Percentiles rank a stretch among this genome's conserved stretches.
phyloP scores from a whole-genome alignment of 1,284 basidiomycete species.

The Apiotrichum porosum region DNA sequence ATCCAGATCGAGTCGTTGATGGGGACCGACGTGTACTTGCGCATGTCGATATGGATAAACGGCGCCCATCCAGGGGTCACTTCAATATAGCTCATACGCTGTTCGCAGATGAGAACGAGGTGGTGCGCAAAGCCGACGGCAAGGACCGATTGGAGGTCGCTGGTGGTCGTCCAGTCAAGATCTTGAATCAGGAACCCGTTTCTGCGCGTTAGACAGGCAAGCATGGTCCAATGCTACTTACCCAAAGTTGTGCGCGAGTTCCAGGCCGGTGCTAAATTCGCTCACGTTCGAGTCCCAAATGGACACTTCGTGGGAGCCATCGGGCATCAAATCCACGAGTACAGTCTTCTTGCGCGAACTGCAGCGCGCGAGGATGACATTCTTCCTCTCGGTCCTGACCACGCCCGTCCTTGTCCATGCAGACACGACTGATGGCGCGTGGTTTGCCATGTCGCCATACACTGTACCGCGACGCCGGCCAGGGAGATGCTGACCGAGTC shows the following conservation, averaged over 20 bases:
- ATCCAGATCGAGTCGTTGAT: constrained; percentile 87
- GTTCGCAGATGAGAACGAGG: constrained; percentile 77
- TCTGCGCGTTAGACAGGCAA: background rate
- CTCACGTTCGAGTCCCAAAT: constrained; percentile 92
- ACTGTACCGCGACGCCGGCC: constrained; percentile 6
- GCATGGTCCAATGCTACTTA: constrained; percentile 36
- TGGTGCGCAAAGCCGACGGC: constrained; percentile 75
- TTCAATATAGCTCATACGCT: constrained; percentile 82
- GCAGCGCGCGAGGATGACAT: constrained; percentile 66
- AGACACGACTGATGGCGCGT: background rate
- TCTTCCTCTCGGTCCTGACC: constrained; percentile 64
- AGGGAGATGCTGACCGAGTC: constrained; percentile 47
- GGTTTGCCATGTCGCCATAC: constrained; percentile 3
- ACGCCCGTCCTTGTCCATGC: constrained; percentile 56
- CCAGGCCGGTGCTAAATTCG: constrained; percentile 85
- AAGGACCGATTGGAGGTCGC: constrained; percentile 79
- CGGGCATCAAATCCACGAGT: constrained; percentile 49
- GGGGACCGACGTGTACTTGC: constrained; percentile 65
- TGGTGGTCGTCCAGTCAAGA: constrained; percentile 86
- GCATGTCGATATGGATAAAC: constrained; percentile 66
- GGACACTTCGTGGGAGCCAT: constrained; percentile 65
- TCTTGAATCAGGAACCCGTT: constrained; percentile 62
- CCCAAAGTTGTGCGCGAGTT: constrained; percentile 63
- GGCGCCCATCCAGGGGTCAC: constrained; percentile 72
- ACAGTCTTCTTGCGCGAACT: constrained; percentile 87